Base-by-base conservation (phyloP, 805 yeast genomes). In the Wickerhamomyces canadensis region DNA sequence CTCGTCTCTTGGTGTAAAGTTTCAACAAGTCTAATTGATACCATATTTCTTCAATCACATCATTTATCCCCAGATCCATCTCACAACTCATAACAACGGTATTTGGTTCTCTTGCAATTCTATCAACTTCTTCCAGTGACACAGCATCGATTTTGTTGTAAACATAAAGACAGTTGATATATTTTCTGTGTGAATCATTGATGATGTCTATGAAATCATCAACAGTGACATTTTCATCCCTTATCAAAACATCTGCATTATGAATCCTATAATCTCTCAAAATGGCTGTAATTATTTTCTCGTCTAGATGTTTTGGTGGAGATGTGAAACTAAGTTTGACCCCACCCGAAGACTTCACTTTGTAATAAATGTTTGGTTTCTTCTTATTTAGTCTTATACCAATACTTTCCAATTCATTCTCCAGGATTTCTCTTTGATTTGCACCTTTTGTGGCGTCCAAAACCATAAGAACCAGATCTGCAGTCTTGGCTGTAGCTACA, bases 141-240 rank as follows among this genome's bases (percentile, higher is more conserved):
- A 91, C 97, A 0, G 96, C 91, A 58, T 91, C 98, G 33, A 91
- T 77, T 71, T 91, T 91, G 69, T 93, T 91, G 69, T 88, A 93
- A 18, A 86, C 96, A 54, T 93, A 91, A 19, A 91, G 70, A 61
- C 98, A 93, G 49, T 85, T 87, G 59, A 88, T 80, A 59, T 91
- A 91, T 10, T 87, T 80, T 43, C 94, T 78, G 58, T 87, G 95
- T 41, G 76, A 77, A 32, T 85, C 94, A 58, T 93, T 93, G 41
- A 91, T 80, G 10, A 84, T 80, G 60, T 91, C 98, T 47, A 91
- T 91, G 56, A 83, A 84, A 54, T 91, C 98, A 53, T 91, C 98
- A 27, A 93, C 79, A 0, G 97, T 86, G 45, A 80, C 83, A 46
- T 84, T 76, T 42, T 85, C 95, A 59, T 91, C 98, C 38, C 96